phyloP scores from a whole-genome alignment of 148 eudicot species.

The Polygonum maritimum region DNA sequence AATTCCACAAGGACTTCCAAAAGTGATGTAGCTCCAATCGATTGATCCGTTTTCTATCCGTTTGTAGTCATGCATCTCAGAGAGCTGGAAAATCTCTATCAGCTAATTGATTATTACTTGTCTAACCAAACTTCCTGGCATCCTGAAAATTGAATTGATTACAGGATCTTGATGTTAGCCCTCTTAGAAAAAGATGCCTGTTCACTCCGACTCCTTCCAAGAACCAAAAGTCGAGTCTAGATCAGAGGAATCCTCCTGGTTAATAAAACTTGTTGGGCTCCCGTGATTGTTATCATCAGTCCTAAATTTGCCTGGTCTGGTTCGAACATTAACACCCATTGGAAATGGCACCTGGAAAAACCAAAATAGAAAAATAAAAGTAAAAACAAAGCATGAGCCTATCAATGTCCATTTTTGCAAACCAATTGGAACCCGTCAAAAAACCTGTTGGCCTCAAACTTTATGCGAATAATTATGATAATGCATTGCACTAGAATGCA shows the following conservation, averaged over 20 bases:
- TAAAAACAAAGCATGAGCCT: too few relatives aligned
- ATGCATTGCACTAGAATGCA: too few relatives aligned
- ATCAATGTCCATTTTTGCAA: too few relatives aligned
- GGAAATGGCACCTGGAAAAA: slow-evolving; percentile 71
- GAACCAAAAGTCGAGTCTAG: slow-evolving; percentile 50
- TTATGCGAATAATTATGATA: too few relatives aligned
- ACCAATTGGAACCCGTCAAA: too few relatives aligned
- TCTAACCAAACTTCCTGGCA: neutral
- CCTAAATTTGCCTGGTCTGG: slow-evolving; percentile 44
- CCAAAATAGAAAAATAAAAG: too few relatives aligned
- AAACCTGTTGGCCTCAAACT: too few relatives aligned
- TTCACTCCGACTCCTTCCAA: slow-evolving; percentile 50
- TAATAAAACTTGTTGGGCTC: slow-evolving; percentile 18
- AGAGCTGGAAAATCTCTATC: slow-evolving; percentile 6
- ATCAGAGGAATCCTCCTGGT: slow-evolving; percentile 39
- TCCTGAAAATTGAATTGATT: slow-evolving; percentile 3
- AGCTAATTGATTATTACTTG: neutral
- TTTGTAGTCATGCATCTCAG: slow-evolving; percentile 8
- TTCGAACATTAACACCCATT: slow-evolving; percentile 56
- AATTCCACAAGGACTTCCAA: slow-evolving; percentile 19
- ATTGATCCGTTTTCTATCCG: slow-evolving; percentile 23
- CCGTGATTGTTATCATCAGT: slow-evolving; percentile 48
- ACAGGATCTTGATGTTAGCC: slow-evolving; percentile 26
- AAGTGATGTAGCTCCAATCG: slow-evolving; percentile 32
- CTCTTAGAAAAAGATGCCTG: slow-evolving; percentile 14